Percentiles rank a stretch among this genome's conserved stretches.
Evolutionary conservation across 257 asterid genomes (phyloP).

Genomic region (Nicotiana undulata): DNA sequence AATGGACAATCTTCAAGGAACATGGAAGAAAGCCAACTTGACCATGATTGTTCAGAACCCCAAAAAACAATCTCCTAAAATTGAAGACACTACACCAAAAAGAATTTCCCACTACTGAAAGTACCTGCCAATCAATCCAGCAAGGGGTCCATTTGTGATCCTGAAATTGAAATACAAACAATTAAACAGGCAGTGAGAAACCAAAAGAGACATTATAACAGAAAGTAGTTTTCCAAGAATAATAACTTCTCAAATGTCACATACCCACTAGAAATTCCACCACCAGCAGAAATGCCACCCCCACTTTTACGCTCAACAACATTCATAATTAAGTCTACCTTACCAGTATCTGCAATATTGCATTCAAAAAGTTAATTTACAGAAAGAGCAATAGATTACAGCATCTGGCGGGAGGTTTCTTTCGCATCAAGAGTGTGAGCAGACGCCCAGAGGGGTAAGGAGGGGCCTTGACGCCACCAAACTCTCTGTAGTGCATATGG

Average conservation of each 20-base stretch:
- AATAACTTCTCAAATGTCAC: slow-evolving; percentile 22
- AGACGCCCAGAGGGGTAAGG: not conserved
- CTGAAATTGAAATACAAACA: slow-evolving; percentile 34
- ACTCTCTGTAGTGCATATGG: not conserved
- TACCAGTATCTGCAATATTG: slow-evolving; percentile 55
- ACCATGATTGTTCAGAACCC: not conserved
- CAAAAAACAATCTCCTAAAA: not conserved
- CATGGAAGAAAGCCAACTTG: not conserved
- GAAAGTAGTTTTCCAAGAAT: not conserved
- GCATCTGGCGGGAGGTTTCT: too few relatives aligned
- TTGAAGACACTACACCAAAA: not conserved
- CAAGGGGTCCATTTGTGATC: slow-evolving; percentile 92
- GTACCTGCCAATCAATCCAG: slow-evolving; percentile 98
- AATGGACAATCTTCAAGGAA: not conserved
- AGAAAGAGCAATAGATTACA: not conserved
- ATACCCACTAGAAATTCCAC: slow-evolving; percentile 97
- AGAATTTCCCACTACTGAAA: not conserved
- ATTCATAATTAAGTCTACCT: slow-evolving; percentile 89
- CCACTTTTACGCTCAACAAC: slow-evolving; percentile 91
- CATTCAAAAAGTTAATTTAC: slow-evolving; percentile 4
- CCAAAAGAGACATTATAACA: not conserved
- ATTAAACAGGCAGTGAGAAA: slow-evolving; percentile 10
- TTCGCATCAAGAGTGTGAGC: too few relatives aligned
- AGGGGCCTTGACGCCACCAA: not conserved
- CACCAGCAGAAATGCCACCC: slow-evolving; percentile 93